Conservation (phyloP, 441 rosid species). For the Gossypium trilobum region DNA sequence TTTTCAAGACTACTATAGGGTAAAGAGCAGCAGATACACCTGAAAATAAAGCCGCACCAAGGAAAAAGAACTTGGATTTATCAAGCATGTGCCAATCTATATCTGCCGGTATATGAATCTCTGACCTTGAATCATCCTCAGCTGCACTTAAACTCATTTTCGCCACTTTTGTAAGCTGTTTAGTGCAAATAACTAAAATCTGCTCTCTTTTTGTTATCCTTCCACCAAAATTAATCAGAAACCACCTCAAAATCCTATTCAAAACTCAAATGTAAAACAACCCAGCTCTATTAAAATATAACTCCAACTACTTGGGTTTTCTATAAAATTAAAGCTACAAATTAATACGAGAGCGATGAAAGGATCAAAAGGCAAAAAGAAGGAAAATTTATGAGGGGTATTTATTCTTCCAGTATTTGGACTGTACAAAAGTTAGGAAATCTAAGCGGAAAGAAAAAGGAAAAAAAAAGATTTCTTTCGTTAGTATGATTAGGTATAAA, state of each 20-base stretch:
- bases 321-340: constrained; percentile 1
- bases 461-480: neutral
- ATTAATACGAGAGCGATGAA: neutral
- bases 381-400: neutral
- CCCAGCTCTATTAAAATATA: constrained; percentile 3
- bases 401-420: neutral
- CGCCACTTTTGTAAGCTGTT: constrained; percentile 38
- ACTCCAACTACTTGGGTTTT: constrained; percentile 5
- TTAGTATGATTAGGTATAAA: neutral
- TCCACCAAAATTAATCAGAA: no score
- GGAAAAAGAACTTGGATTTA: constrained; percentile 57
- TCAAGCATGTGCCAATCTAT: constrained; percentile 76
- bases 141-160: constrained; percentile 52
- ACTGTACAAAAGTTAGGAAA: neutral
- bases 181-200: neutral
- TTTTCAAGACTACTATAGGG: constrained; percentile 54
- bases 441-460: neutral
- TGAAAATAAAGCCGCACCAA: constrained; percentile 64
- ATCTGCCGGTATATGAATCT: constrained; percentile 62
- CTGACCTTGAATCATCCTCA: constrained; percentile 49
- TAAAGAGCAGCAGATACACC: constrained; percentile 61
- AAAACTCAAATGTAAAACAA: constrained; percentile 3
- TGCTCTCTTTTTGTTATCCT: neutral
- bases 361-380: neutral
- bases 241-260: neutral